Conservation (phyloP, 495 filamentous ascomycete species). For the Aspergillus baeticus region DNA sequence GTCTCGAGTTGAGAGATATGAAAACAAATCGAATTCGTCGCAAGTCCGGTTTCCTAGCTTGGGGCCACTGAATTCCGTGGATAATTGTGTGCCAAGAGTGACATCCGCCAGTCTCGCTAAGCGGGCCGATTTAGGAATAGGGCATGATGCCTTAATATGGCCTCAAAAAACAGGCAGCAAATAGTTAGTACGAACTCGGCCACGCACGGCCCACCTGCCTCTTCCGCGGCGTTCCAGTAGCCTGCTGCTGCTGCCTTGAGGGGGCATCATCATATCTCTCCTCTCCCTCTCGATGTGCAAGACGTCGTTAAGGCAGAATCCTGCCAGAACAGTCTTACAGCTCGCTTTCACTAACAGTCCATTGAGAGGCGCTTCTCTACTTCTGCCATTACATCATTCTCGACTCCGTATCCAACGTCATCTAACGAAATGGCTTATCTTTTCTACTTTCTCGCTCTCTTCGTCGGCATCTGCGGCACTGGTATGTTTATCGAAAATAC, state of each 20-base stretch:
- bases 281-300: slow-evolving; percentile 1
- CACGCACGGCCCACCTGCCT: slow-evolving; percentile 12
- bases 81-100: slow-evolving; percentile 35
- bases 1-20: slow-evolving; percentile 22
- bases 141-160: slow-evolving; percentile 3
- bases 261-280: not conserved
- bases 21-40: slow-evolving; percentile 27
- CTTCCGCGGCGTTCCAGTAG: slow-evolving; percentile 11
- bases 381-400: not conserved
- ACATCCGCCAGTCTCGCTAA: slow-evolving; percentile 40
- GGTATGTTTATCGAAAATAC: slow-evolving; percentile 38
- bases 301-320: slow-evolving; percentile 9
- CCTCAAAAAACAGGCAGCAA: slow-evolving; percentile 17
- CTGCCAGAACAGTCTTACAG: slow-evolving; percentile 2
- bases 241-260: not conserved
- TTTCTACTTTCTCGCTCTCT: slow-evolving; percentile 70
- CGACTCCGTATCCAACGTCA: not conserved
- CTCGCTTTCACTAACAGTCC: too few species aligned
- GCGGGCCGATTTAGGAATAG: slow-evolving; percentile 42
- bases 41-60: slow-evolving; percentile 20
- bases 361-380: too few species aligned
- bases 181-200: not conserved
- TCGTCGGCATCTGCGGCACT: slow-evolving; percentile 59
- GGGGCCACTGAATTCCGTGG: slow-evolving; percentile 14
- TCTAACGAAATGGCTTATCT: slow-evolving; percentile 63